Evolutionary conservation across 768 basidiomycete species (phyloP).

Genomic region (Leccinum olivaceopallidum): DNA sequence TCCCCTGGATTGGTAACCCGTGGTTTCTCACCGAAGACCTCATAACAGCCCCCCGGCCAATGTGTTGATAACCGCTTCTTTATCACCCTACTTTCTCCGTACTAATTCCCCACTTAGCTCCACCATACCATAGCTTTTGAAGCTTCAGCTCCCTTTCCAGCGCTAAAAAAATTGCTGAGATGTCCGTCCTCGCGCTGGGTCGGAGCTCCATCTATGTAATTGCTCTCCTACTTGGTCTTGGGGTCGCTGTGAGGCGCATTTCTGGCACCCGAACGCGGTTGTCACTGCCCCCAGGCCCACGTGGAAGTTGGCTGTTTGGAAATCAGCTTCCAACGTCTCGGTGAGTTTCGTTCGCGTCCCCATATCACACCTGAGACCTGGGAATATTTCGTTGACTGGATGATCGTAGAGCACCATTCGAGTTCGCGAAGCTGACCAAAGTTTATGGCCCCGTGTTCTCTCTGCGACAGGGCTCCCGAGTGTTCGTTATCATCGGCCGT

Average conservation of each 20-base stretch:
- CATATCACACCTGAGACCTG: neutral
- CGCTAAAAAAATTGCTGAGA: neutral
- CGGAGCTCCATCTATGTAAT: neutral
- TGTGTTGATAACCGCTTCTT: neutral
- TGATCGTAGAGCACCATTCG: conserved; percentile 15
- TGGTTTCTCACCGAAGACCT: too few species aligned
- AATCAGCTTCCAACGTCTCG: conserved; percentile 11
- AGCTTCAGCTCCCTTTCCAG: neutral
- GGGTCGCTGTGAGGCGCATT: neutral
- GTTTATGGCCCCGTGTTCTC: conserved; percentile 62
- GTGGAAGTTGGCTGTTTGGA: conserved; percentile 19
- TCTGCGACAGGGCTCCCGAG: conserved; percentile 43
- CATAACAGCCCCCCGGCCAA: too few species aligned
- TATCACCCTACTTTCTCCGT: neutral
- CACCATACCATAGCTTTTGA: neutral
- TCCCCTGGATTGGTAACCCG: neutral
- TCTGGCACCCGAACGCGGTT: neutral
- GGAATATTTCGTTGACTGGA: neutral
- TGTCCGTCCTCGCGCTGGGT: neutral
- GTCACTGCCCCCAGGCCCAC: conserved; percentile 18
- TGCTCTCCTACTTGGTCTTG: conserved; percentile 1
- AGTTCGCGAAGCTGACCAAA: conserved; percentile 57
- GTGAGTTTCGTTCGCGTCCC: neutral
- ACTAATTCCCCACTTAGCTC: neutral
- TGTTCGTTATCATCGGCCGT: conserved; percentile 26